Base-by-base conservation (phyloP, 352 stramenopile species). In the Globisporangium heterothallicum region DNA sequence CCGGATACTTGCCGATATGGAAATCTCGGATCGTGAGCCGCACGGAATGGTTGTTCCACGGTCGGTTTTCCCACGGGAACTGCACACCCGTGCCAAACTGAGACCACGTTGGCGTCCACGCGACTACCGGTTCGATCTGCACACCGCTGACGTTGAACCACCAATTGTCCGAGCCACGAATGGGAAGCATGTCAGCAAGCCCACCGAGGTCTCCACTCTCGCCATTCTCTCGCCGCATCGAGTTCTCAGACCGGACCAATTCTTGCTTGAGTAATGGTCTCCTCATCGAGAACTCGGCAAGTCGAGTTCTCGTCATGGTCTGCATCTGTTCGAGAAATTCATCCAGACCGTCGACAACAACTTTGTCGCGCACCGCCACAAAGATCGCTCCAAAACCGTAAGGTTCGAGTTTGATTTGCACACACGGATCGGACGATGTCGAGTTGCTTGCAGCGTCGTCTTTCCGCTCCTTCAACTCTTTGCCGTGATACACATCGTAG, bases 121-220 rank as follows among this genome's bases (percentile, higher is more conserved):
- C 58, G 2, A 52, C 47, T 4, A 91, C 83, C 12, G 83, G 83
- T 42, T 94, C 83, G 42, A 94, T 89, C 56, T 91, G 77, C 40
- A 94, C 78, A 29, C 76, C 78, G 30, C 63, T 79, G 24, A 89
- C 80, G 40, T 87, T 89, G 56, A 94, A 94, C 72, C 72, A 88
- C 83, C 83, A 94, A 30, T 65, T 66, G 5, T 40, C 26, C 7
- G 57, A 54, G 6, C 83, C 80, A 13, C 49, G 46, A 14, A 93
- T 70, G 9, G 41, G 61, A 30, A 78, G 56, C 83, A 89, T 88
- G 7, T 38, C 66, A 13, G 71, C 61, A 1, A 3, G 32, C 14
- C n/a, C 32, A 38, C n/a, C 12, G n/a, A 18, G 32, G 12, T 18
- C 32, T 16, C n/a, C 32, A 38, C 14, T 46, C 42, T 45, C n/a